Percentiles rank a stretch among this genome's conserved stretches.
These are phyloP conservation scores for Pyrenophora graminea DNA, from an alignment of 2,329 filamentous ascomycete genomes.

Conservation along the genomic window DNA sequence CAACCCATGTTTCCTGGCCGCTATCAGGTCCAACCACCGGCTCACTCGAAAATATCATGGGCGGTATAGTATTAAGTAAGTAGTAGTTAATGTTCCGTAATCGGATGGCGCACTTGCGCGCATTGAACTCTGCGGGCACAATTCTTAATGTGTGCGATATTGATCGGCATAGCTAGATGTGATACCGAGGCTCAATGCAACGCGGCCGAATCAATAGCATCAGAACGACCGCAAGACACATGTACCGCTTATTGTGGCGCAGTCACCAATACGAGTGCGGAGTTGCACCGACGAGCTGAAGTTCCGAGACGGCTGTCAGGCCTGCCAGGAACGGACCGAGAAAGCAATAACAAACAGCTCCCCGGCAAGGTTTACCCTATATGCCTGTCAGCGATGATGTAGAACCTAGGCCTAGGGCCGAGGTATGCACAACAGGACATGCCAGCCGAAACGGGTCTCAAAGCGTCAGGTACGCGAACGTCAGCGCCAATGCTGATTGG, in stretches of 20 bases:
- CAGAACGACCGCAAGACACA: conserved; percentile 9
- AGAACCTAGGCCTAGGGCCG: conserved; percentile 5
- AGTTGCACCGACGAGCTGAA: not conserved
- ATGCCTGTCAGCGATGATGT: conserved; percentile 19
- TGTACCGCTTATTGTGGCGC: not conserved
- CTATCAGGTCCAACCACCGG: not conserved
- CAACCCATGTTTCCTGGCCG: conserved; percentile 1
- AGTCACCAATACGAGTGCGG: not conserved
- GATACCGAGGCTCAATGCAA: conserved; percentile 14
- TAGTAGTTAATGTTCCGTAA: not conserved
- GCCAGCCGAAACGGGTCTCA: conserved; percentile 7
- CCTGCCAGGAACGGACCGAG: conserved; percentile 10
- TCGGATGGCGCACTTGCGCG: not conserved
- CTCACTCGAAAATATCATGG: conserved; percentile 1
- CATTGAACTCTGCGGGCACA: not conserved
- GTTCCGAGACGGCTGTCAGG: conserved; percentile 1
- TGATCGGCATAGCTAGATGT: conserved; percentile 13
- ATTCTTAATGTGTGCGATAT: not conserved
- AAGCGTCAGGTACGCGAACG: not conserved
- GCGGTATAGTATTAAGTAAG: not conserved
- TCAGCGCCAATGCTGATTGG: not conserved
- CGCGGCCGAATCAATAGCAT: conserved; percentile 14
- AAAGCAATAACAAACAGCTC: conserved; percentile 8
- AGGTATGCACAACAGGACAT: conserved; percentile 10
- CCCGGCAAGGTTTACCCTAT: conserved; percentile 8